Evolutionary conservation across 2,329 filamentous ascomycete genomes (phyloP).

Genomic region (Penicillium occitanis): DNA sequence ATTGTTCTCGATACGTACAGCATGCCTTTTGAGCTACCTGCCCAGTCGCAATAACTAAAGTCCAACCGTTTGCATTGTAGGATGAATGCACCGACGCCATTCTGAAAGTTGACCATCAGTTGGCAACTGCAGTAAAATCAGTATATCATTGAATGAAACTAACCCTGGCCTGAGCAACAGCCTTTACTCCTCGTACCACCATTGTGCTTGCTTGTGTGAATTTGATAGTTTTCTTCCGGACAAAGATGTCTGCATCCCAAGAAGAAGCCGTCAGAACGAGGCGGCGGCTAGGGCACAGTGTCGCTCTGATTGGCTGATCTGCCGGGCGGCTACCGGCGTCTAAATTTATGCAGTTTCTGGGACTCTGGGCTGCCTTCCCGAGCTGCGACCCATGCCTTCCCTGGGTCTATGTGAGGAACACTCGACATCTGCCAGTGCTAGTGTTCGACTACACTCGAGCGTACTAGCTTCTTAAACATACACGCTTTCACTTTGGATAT

Average conservation of each 20-base stretch:
- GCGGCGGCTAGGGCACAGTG: constrained; percentile 5
- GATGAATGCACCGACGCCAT: constrained; percentile 95
- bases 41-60: constrained; percentile 97
- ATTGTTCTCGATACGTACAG: constrained; percentile 59
- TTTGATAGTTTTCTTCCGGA: not conserved
- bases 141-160: constrained; percentile 24
- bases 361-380: constrained; percentile 11
- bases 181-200: constrained; percentile 51
- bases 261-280: constrained; percentile 3
- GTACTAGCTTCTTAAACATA: not conserved
- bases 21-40: constrained; percentile 91
- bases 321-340: constrained; percentile 26
- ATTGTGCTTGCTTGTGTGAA: constrained; percentile 31
- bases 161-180: constrained; percentile 59
- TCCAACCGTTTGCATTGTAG: constrained; percentile 94
- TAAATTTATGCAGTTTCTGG: constrained; percentile 19
- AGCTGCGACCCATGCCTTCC: constrained; percentile 3
- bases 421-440: not conserved
- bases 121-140: not conserved
- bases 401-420: not conserved
- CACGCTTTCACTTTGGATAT: not conserved
- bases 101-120: constrained; percentile 54
- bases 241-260: not conserved
- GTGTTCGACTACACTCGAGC: not conserved
- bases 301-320: constrained; percentile 28